Evolutionary conservation across 352 stramenopile genomes (phyloP).

Genomic region (Phytophthora sp.): DNA sequence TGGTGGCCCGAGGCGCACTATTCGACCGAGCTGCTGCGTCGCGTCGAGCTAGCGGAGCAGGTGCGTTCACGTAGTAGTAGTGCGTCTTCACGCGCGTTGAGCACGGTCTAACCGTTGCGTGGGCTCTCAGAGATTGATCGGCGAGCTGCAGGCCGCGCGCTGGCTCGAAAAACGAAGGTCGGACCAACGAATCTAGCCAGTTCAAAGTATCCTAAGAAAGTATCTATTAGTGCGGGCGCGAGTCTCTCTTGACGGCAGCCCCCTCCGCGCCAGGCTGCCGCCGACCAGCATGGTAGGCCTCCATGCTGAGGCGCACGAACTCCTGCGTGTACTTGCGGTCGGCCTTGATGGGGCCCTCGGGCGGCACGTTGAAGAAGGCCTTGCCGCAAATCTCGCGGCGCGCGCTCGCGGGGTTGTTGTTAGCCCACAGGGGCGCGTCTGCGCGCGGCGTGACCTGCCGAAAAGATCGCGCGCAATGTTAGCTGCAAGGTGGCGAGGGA

Average conservation of each 20-base stretch:
- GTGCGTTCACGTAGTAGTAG: conserved; percentile 13
- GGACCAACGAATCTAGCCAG: conserved; percentile 6
- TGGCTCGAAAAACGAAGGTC: conserved; percentile 9
- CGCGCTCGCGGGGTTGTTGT: conserved; percentile 54
- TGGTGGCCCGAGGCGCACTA: conserved; percentile 71
- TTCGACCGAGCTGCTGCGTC: conserved; percentile 27
- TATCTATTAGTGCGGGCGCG: conserved; percentile 1
- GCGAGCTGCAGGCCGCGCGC: background rate
- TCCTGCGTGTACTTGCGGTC: conserved; percentile 70
- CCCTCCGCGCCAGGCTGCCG: conserved; percentile 13
- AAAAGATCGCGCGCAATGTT: conserved; percentile 12
- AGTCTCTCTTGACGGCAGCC: background rate
- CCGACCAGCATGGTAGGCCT: conserved; percentile 43
- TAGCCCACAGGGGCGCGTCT: conserved; percentile 49
- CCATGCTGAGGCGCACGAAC: conserved; percentile 66
- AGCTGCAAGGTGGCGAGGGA: background rate
- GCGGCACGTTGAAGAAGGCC: conserved; percentile 55
- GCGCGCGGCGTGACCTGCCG: conserved; percentile 19
- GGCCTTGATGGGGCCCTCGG: conserved; percentile 54
- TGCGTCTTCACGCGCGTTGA: background rate
- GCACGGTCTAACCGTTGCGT: background rate
- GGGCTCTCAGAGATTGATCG: conserved; percentile 1
- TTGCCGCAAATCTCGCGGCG: conserved; percentile 50
- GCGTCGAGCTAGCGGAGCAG: conserved; percentile 51
- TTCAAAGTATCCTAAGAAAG: conserved; percentile 4